Base-by-base conservation (phyloP, 768 basidiomycete species). In the Vishniacozyma victoriae region DNA sequence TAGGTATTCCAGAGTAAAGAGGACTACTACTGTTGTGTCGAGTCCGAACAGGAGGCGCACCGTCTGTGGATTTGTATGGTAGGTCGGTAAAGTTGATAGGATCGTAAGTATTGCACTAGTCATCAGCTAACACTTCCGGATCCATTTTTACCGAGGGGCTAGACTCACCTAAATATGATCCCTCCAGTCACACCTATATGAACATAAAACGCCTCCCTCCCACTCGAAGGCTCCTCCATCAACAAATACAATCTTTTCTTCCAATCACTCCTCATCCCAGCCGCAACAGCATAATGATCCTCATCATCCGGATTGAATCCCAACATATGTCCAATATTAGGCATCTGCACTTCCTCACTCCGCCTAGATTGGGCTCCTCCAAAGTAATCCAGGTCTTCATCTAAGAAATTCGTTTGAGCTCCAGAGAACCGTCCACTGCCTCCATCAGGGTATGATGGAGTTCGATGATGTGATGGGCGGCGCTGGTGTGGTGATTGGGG, bases 1-100 rank as follows among this genome's bases (percentile, higher is more conserved):
- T 26, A 63, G 45, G 52, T 58, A 92, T 71, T 95, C 90, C 48
- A 88, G 76, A 0, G 90, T 91, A 70, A 92, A 93, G 2, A 91
- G 68, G 40, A 83, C 80, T 20, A 92, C 89, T 9, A 92, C 71
- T 43, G 78, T 82, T 15, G 88, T 89, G 73, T 92, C 90, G 18
- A 89, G 66, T 1, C 90, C 90, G 53, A 93, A 93, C 81, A 90
- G 88, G 5, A 84, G 75, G 29, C 81, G 75, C 13, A 78, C 80
- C 2, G 82, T 79, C 2, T 83, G 80, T 5, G 63, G 66, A 41
- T 71, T 54, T 3, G 65, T 70, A 38, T 73, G 72, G 27, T 70
- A 71, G 3, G 71, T 64, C 2, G 72, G 72, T 18, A 73, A 48
- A 1, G 72, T 73, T 1, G 72, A 73, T 9, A 73, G 40, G 9